Evolutionary conservation across 2,329 filamentous ascomycete genomes (phyloP), one percentile per base, ranked within the genome.

Genomic region (Fusarium pininemorale): DNA sequence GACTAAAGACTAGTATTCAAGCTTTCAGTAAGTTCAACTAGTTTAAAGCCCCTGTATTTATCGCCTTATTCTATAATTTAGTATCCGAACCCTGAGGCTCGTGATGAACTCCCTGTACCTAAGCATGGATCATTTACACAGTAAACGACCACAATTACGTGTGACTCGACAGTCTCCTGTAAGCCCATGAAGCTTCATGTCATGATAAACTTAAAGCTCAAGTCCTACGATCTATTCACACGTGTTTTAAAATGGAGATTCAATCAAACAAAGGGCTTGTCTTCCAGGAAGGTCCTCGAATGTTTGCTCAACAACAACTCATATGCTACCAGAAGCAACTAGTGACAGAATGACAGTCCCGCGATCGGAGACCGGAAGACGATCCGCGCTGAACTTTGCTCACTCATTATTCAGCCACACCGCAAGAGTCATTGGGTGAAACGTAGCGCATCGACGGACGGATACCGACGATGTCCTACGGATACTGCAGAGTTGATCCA

Each of bases 381-480:
- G 38, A 56, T 37, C 54, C 41, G 48, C 30, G 45, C 54, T 57
- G 59, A 58, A 55, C 45, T 55, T 41, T 47, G 59, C 41, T 24
- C 53, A 70, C 41, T 24, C 53, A 70, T 75, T 76, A 72, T 76
- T 73, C 68, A 70, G 76, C 76, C 53, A 71, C 73, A 54, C 71
- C 75, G 76, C 48, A 70, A 66, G 76, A 78, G 75, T 78, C 76
- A 78, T 69, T 69, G 61, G 64, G 50, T 41, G 51, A 67, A 32
- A 62, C 38, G 38, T 56, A 50, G 51, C 55, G 55, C 66, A 67
- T 55, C 60, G 53, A 62, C 54, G 51, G 55, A 62, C 57, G 55
- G 50, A 66, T 58, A 69, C 55, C 41, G 42, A 58, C 56, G 44
- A 48, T 37, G 16, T 28, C 38, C 38, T 45, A 32, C 53, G 38